Evolutionary conservation across 2,329 filamentous ascomycete species (phyloP).

Genomic region (Neonectria coccinea): DNA sequence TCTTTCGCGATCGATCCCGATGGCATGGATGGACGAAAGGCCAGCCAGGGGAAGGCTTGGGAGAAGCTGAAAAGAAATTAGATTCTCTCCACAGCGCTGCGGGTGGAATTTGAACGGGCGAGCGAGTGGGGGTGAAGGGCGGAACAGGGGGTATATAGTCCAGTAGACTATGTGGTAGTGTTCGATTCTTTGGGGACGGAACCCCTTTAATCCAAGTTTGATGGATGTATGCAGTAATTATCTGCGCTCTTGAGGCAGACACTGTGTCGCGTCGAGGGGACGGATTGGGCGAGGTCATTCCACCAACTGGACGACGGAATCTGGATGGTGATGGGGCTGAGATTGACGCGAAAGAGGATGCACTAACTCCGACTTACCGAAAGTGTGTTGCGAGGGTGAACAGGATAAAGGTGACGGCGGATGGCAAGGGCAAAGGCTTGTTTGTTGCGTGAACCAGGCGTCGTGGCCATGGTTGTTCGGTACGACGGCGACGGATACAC

Average conservation of each 20-base stretch:
- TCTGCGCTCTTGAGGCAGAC: background rate
- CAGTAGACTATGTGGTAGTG: no score
- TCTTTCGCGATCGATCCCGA: background rate
- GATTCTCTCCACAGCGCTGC: background rate
- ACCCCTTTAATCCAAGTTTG: background rate
- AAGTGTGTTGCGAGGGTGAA: background rate
- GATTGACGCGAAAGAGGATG: background rate
- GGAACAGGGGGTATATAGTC: no score
- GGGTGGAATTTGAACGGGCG: background rate
- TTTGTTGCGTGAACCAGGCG: background rate
- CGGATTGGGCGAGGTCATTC: background rate
- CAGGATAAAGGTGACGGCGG: background rate
- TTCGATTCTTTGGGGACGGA: background rate
- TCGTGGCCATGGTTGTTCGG: no score
- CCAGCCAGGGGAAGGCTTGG: background rate
- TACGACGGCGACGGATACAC: background rate
- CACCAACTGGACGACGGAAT: background rate
- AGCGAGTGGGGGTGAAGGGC: background rate
- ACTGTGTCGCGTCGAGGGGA: background rate
- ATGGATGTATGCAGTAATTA: no score
- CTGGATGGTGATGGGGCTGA: background rate
- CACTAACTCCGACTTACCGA: background rate
- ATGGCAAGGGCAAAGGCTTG: background rate
- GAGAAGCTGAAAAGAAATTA: background rate
- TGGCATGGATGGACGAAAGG: background rate